Conservation (phyloP, 768 basidiomycete genomes). For the Boletus tylopilopsis region DNA sequence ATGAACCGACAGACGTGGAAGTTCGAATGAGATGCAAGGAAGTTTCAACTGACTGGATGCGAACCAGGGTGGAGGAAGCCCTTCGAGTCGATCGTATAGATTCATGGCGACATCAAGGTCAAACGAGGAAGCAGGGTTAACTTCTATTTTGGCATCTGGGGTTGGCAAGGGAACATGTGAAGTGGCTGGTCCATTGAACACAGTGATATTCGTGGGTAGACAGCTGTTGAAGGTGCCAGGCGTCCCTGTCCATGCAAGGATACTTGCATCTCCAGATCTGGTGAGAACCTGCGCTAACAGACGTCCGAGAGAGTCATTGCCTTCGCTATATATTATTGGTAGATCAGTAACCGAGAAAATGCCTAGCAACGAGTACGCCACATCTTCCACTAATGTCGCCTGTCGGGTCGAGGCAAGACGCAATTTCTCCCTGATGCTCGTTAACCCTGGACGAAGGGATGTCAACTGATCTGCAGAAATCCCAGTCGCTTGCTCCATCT, state of each 20-base stretch:
- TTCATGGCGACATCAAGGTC: background rate
- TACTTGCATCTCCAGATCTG: background rate
- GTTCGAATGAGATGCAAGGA: background rate
- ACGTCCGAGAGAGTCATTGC: background rate
- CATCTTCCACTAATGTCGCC: background rate
- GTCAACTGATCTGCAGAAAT: background rate
- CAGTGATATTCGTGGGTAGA: too few species aligned
- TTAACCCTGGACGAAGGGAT: background rate
- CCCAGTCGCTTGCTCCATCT: background rate
- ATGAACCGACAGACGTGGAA: background rate
- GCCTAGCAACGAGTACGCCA: background rate
- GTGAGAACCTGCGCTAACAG: background rate
- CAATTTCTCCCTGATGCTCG: background rate
- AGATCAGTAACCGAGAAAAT: background rate
- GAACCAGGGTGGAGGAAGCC: background rate
- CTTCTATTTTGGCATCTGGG: background rate
- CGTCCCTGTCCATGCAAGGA: conserved; percentile 5
- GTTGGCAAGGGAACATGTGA: background rate
- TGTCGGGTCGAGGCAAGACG: background rate
- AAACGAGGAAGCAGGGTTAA: background rate
- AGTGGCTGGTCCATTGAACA: too few species aligned
- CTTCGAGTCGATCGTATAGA: background rate
- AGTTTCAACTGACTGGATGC: background rate
- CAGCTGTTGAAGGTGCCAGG: background rate
- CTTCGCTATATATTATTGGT: background rate